A percentile compares a stretch with the other conserved stretches of the same genome.
These are phyloP conservation scores for Neonectria sp. DNA, from an alignment of 2,329 filamentous ascomycete species.

Conservation along the genomic window DNA sequence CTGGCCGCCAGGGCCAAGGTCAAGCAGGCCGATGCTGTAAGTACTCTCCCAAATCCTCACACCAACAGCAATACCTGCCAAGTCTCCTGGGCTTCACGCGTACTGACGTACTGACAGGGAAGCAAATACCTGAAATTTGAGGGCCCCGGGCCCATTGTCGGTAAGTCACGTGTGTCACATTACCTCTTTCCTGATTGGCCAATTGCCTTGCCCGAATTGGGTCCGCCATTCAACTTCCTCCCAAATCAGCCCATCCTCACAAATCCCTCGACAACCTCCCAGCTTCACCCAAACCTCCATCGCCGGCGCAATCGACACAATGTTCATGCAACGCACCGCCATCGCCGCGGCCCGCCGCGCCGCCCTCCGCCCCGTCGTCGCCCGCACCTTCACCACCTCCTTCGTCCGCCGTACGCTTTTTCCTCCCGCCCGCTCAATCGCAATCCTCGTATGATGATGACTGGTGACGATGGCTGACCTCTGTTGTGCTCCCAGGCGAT, in stretches of 20 bases:
- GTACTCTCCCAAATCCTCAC: no score
- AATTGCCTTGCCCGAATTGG: conserved; percentile 52
- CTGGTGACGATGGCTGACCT: conserved; percentile 41
- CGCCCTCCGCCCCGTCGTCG: conserved; percentile 67
- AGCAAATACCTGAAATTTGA: no score
- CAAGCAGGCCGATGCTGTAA: no score
- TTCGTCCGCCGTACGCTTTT: conserved; percentile 71
- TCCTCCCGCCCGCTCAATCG: conserved; percentile 44
- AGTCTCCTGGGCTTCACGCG: no score
- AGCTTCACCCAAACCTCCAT: conserved; percentile 38
- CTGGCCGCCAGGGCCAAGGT: no score
- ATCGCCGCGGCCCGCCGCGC: conserved; percentile 72
- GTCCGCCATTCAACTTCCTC: conserved; percentile 51
- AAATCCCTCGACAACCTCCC: conserved; percentile 62
- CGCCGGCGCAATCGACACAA: conserved; percentile 49
- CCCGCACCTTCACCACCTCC: conserved; percentile 73
- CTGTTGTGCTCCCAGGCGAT: conserved; percentile 52
- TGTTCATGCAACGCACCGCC: conserved; percentile 77
- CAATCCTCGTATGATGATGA: conserved; percentile 53
- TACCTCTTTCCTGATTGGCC: conserved; percentile 51
- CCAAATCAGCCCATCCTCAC: conserved; percentile 63
- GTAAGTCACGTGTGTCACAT: conserved; percentile 51
- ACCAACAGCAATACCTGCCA: no score
- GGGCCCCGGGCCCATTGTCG: no score
- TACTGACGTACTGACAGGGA: no score